Conservation (phyloP, 148 eudicot species). For the Diospyros kaki region DNA sequence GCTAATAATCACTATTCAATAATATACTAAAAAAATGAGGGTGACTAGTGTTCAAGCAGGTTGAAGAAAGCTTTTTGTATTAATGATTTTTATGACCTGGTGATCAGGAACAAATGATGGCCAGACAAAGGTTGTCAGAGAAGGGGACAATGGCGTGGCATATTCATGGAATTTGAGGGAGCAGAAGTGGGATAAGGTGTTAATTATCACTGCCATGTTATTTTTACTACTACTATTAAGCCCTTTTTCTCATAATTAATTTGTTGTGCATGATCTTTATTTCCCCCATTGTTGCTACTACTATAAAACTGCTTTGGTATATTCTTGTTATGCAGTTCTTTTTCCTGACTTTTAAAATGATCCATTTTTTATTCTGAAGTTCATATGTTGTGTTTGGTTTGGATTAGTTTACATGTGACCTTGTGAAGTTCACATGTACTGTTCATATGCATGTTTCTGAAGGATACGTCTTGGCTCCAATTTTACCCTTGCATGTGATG, state of each 20-base stretch:
- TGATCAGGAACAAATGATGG: conserved; percentile 84
- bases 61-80: background rate
- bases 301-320: background rate
- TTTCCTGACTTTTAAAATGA: background rate
- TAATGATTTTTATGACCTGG: conserved; percentile 11
- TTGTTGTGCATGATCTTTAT: background rate
- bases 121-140: conserved; percentile 89
- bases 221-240: background rate
- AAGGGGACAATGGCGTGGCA: conserved; percentile 98
- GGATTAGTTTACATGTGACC: no score
- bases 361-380: background rate
- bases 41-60: background rate
- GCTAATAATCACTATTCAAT: no score
- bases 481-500: conserved; percentile 1
- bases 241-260: conserved; percentile 3
- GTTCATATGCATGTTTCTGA: background rate
- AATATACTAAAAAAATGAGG: background rate
- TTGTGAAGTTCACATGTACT: background rate
- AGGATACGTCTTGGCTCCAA: background rate
- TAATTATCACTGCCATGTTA: conserved; percentile 4
- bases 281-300: background rate
- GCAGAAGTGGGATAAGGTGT: conserved; percentile 89
- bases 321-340: background rate
- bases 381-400: no score
- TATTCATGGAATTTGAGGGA: conserved; percentile 90